A percentile compares a stretch with the other conserved stretches of the same genome.
These are phyloP conservation scores for Teratosphaeria destructans DNA, from an alignment of 2,329 filamentous ascomycete genomes.

Conservation along the genomic window DNA sequence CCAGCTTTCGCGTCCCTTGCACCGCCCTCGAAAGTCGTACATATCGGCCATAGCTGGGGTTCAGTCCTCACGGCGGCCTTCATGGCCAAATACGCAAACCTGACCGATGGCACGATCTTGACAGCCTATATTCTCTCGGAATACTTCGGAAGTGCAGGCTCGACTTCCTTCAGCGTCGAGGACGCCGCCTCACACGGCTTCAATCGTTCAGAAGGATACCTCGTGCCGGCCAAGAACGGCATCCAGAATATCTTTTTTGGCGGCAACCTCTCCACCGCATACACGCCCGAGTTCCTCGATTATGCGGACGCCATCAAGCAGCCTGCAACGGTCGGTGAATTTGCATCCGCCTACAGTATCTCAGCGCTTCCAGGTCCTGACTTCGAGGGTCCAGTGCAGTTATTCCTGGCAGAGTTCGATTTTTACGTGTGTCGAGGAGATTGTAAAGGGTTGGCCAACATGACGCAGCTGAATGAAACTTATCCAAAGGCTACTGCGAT, in stretches of 20 bases:
- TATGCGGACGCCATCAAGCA: conserved; percentile 27
- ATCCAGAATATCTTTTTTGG: not conserved
- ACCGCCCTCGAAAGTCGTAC: conserved; percentile 29
- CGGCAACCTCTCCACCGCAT: conserved; percentile 5
- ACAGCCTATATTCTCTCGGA: conserved; percentile 4
- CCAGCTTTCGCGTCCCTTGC: not conserved
- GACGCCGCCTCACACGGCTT: not conserved
- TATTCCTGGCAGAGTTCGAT: conserved; percentile 21
- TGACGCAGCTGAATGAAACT: conserved; percentile 3
- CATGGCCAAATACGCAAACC: conserved; percentile 1
- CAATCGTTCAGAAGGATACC: not conserved
- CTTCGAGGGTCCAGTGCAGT: conserved; percentile 26
- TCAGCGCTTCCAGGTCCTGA: conserved; percentile 8
- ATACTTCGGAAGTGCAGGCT: not conserved
- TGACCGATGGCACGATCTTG: conserved; percentile 9
- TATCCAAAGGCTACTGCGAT: conserved; percentile 23
- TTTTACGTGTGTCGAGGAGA: conserved; percentile 27
- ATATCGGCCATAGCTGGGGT: conserved; percentile 54
- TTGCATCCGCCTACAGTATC: conserved; percentile 10
- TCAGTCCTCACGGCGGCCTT: conserved; percentile 25
- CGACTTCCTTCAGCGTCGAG: not conserved
- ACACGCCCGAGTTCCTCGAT: conserved; percentile 20
- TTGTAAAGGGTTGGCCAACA: conserved; percentile 22
- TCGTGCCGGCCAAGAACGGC: not conserved
- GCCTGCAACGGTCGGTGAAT: conserved; percentile 23